Evolutionary conservation across 2,329 filamentous ascomycete species (phyloP).

Genomic region (Aspergillus ibericus): DNA sequence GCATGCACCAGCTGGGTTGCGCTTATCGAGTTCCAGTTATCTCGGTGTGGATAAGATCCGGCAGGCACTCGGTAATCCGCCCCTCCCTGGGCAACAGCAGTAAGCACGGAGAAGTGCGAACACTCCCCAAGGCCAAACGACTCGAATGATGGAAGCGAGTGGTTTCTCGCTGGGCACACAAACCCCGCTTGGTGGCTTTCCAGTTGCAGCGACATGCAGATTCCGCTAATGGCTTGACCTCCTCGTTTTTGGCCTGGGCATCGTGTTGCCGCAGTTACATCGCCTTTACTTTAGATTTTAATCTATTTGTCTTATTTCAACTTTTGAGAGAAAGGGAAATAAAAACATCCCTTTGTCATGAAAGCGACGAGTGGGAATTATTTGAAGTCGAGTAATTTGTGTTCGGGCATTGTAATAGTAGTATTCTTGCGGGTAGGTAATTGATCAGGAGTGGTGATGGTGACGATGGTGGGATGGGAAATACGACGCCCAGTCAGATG

Average conservation of each 20-base stretch:
- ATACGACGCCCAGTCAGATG: neutral
- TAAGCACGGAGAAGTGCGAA: neutral
- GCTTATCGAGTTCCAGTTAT: neutral
- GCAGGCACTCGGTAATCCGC: neutral
- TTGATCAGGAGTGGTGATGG: neutral
- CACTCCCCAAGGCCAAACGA: neutral
- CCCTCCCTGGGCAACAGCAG: neutral
- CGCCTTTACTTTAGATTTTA: neutral
- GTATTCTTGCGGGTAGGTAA: neutral
- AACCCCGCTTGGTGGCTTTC: constrained; percentile 22
- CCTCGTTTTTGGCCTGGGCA: neutral
- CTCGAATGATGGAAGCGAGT: neutral
- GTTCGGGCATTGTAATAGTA: neutral
- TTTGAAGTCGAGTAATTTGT: neutral
- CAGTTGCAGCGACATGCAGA: constrained; percentile 25
- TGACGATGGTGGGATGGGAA: neutral
- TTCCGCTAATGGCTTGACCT: constrained; percentile 6
- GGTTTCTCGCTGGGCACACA: neutral
- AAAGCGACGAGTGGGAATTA: too few species aligned
- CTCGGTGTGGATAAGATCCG: neutral
- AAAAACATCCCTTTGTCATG: too few species aligned
- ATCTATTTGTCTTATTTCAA: neutral
- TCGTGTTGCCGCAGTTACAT: constrained; percentile 2
- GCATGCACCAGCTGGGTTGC: neutral
- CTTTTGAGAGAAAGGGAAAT: too few species aligned